Base-by-base conservation (phyloP, 1,284 basidiomycete genomes). In the Rhodotorula sp. region DNA sequence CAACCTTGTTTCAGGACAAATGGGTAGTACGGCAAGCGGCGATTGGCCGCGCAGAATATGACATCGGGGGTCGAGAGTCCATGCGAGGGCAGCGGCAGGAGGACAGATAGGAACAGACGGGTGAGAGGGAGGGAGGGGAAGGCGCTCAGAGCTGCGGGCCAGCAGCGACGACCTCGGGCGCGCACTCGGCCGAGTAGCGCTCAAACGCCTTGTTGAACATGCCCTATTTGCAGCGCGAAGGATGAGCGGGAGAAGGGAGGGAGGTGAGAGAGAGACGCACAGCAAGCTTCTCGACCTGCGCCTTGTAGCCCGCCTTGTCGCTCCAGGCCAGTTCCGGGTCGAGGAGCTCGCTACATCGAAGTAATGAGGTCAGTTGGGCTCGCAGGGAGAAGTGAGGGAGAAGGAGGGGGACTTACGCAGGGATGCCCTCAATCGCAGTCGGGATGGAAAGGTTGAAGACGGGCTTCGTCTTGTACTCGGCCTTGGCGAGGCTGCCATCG, bases 131-230 rank as follows among this genome's bases (percentile, higher is more conserved):
- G 29, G 34, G 27, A n/a, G 15, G 2, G 25, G 10, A 29, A 41
- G 22, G n/a, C 13, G 17, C n/a, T 55, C 36, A 63, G 36, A 63
- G 2, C 36, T 55, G 51, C 39, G 62, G 62, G 51, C 75, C 75
- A 56, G 75, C 76, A 29, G 72, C 67, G 39, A 69, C 54, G 32
- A 77, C 75, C 39, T 70, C 69, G 41, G 76, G 73, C 27, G 70
- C 39, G 64, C 64, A 70, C 39, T 92, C 92, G 77, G 85, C 86
- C 84, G 94, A 90, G 81, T 96, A 97, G 81, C 94, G 84, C 78
- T 88, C 88, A 82, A 95, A 96, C 63, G 93, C 94, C 84, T 91
- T 92, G 81, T 86, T 85, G 88, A 97, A 97, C 94, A 97, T 96
- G 25, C 36, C 66, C 51, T 61, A 56, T 51, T 25, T 12, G n/a